A percentile compares a stretch with the other conserved stretches of the same genome.
Evolutionary conservation across 257 asterid genomes (phyloP).

Genomic region (Solanum pinnatisectum): DNA sequence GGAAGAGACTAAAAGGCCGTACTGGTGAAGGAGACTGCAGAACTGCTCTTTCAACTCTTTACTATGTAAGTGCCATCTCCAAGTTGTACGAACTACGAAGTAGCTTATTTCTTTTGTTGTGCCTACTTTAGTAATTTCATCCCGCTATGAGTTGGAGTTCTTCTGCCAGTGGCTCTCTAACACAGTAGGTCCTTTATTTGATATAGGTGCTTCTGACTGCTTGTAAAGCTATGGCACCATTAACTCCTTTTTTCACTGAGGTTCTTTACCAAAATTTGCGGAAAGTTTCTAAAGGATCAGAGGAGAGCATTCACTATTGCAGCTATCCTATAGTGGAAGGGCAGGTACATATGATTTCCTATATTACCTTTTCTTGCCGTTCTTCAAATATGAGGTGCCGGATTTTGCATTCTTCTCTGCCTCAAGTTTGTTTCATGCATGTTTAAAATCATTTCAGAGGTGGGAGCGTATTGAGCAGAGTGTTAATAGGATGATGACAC

Average conservation of each 20-base stretch:
- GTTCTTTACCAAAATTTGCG: slow-evolving; percentile 86
- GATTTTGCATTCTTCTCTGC: background rate
- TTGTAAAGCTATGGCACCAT: slow-evolving; percentile 96
- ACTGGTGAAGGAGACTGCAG: slow-evolving; percentile 88
- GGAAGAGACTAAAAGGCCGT: slow-evolving; percentile 94
- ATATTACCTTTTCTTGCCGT: background rate
- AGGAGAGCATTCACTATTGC: slow-evolving; percentile 91
- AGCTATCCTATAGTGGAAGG: slow-evolving; percentile 83
- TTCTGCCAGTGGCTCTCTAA: background rate
- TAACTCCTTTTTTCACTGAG: slow-evolving; percentile 94
- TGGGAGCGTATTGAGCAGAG: slow-evolving; percentile 91
- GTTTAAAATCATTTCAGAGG: slow-evolving; percentile 19
- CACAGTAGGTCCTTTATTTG: background rate
- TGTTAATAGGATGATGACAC: slow-evolving; percentile 77
- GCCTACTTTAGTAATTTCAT: background rate
- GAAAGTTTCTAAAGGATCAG: slow-evolving; percentile 51
- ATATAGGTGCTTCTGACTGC: slow-evolving; percentile 66
- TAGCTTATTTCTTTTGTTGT: background rate
- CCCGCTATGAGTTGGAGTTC: background rate
- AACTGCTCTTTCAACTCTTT: slow-evolving; percentile 90
- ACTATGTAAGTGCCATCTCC: slow-evolving; percentile 32
- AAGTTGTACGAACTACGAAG: background rate
- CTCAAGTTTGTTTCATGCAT: background rate
- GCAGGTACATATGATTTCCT: slow-evolving; percentile 19
- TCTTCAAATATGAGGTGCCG: background rate